phyloP scores from a whole-genome alignment of 1,139 yeast species.

The Scheffersomyces illinoinensis region DNA sequence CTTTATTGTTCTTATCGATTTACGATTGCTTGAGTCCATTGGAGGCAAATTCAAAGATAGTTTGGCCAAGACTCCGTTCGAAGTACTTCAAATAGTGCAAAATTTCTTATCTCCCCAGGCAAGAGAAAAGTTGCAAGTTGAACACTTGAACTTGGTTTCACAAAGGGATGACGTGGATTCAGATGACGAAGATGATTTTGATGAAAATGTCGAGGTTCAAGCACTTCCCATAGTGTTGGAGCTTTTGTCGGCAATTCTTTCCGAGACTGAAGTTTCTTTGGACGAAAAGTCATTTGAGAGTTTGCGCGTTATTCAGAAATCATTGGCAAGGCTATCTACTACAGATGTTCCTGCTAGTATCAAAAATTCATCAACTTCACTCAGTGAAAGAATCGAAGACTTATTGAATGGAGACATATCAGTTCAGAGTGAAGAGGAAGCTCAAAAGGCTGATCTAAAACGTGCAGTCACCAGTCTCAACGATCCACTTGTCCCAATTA shows the following conservation, averaged over 20 bases:
- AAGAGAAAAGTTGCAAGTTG: conserved; percentile 3
- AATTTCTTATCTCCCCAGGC: conserved; percentile 37
- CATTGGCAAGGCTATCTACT: conserved; percentile 21
- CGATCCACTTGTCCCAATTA: conserved; percentile 79
- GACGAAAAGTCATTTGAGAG: conserved; percentile 19
- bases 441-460: conserved; percentile 35
- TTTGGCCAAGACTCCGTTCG: conserved; percentile 62
- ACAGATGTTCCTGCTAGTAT: conserved; percentile 6
- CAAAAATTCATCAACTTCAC: conserved; percentile 23
- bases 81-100: conserved; percentile 56
- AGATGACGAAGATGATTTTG: conserved; percentile 43
- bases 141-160: conserved; percentile 1
- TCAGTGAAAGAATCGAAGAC: conserved; percentile 29
- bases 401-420: conserved; percentile 28
- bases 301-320: conserved; percentile 28
- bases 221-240: conserved; percentile 46
- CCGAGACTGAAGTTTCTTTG: conserved; percentile 39
- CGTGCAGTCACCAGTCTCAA: conserved; percentile 67
- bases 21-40: conserved; percentile 64
- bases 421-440: conserved; percentile 13
- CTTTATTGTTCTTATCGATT: conserved; percentile 56
- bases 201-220: conserved; percentile 16
- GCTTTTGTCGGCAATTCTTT: conserved; percentile 53
- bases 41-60: conserved; percentile 62
- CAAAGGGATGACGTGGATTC: conserved; percentile 32